A percentile compares a stretch with the other conserved stretches of the same genome.
These are phyloP conservation scores for Carex kokanica DNA, from an alignment of 176 grass and related monocot species.

Conservation along the genomic window DNA sequence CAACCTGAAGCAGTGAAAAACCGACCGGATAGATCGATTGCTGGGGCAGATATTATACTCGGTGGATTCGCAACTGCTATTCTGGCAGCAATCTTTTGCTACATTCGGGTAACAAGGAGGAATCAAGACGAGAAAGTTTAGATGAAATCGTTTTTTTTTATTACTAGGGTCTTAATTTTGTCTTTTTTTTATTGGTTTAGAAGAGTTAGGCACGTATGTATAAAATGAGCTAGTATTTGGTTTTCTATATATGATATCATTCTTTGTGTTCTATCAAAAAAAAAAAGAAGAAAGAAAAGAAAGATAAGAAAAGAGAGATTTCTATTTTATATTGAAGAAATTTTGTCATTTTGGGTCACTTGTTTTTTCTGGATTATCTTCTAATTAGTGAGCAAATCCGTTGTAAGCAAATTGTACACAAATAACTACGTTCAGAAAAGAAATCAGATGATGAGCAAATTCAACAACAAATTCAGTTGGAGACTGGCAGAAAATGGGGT, in stretches of 20 bases:
- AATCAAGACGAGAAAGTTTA: conserved; percentile 26
- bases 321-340: not conserved
- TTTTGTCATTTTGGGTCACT: not conserved
- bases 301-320: not conserved
- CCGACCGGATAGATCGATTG: conserved; percentile 48
- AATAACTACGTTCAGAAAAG: no score
- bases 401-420: not conserved
- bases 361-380: not conserved
- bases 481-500: not conserved
- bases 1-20: conserved; percentile 7
- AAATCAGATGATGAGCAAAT: no score
- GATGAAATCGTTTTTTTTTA: conserved; percentile 9
- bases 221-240: not conserved
- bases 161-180: not conserved
- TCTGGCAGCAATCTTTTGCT: conserved; percentile 57
- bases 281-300: not conserved
- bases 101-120: conserved; percentile 71
- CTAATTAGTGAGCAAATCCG: not conserved
- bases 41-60: conserved; percentile 72
- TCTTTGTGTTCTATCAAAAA: not conserved
- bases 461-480: not conserved
- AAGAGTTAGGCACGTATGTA: conserved; percentile 23
- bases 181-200: not conserved
- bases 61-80: conserved; percentile 60
- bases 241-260: no score